Evolutionary conservation across 352 stramenopile genomes (phyloP).

Genomic region (Saprolegnia parasitica): DNA sequence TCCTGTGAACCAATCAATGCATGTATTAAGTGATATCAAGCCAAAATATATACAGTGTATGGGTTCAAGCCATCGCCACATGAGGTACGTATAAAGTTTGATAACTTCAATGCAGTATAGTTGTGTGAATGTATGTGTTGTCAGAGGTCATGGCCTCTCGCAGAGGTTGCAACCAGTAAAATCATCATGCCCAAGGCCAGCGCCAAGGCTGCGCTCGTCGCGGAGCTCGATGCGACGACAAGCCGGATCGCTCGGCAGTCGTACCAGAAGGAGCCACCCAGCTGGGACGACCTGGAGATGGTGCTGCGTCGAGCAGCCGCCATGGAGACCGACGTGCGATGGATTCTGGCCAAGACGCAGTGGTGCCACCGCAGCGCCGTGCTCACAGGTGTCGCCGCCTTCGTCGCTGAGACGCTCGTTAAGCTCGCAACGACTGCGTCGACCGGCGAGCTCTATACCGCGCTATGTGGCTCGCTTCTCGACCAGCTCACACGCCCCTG

Average conservation of each 20-base stretch:
- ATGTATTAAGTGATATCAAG: no score
- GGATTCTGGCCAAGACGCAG: neutral
- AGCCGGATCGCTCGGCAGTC: neutral
- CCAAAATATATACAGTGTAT: no score
- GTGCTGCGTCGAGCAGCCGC: neutral
- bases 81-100: no score
- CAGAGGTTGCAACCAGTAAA: no score
- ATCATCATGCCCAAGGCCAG: no score
- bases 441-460: neutral
- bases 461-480: neutral
- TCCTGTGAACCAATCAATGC: no score
- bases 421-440: no score
- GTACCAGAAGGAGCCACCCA: neutral
- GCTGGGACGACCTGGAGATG: neutral
- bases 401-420: neutral
- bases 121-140: no score
- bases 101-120: no score
- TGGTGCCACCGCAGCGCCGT: slow-evolving; percentile 13
- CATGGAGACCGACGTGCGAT: neutral
- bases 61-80: no score
- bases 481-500: slow-evolving; percentile 14
- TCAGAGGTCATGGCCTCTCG: no score
- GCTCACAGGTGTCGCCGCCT: slow-evolving; percentile 17
- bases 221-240: neutral
- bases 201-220: neutral